A percentile compares a stretch with the other conserved stretches of the same genome.
Conservation (phyloP, 495 filamentous ascomycete species). For the Penicillium coprophilum region DNA sequence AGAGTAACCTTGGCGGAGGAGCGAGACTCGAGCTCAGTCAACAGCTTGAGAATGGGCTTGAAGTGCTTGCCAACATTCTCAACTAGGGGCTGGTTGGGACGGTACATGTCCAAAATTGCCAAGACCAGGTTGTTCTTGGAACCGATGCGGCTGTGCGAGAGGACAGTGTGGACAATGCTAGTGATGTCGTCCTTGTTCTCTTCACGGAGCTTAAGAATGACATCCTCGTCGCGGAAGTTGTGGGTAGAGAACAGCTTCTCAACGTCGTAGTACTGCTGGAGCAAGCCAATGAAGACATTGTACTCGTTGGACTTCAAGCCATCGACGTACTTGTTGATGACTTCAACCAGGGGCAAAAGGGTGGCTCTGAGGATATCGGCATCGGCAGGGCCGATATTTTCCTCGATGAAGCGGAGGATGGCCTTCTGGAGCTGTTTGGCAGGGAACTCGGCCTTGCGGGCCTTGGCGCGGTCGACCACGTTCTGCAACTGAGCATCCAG, state of each 20-base stretch:
- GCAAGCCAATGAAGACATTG: conserved; percentile 70
- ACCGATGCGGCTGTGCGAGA: conserved; percentile 88
- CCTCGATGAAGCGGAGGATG: conserved; percentile 82
- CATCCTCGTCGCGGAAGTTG: conserved; percentile 86
- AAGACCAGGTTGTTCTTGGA: conserved; percentile 94
- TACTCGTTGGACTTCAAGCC: conserved; percentile 92
- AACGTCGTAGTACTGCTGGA: conserved; percentile 77
- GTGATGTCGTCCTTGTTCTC: conserved; percentile 90
- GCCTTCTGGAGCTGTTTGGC: conserved; percentile 84
- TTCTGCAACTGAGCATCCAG: conserved; percentile 77
- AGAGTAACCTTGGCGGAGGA: conserved; percentile 91
- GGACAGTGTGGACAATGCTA: conserved; percentile 79
- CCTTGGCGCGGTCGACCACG: conserved; percentile 77
- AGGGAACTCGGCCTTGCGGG: conserved; percentile 83
- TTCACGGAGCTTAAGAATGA: conserved; percentile 89
- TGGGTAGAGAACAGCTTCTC: conserved; percentile 86
- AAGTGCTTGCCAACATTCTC: conserved; percentile 89
- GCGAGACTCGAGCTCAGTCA: conserved; percentile 89
- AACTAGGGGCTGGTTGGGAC: conserved; percentile 86
- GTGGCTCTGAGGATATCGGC: conserved; percentile 69
- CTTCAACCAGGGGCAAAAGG: conserved; percentile 72
- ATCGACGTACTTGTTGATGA: conserved; percentile 81
- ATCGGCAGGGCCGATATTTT: conserved; percentile 70
- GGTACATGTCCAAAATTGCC: conserved; percentile 90
- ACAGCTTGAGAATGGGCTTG: conserved; percentile 74